These are phyloP conservation scores for Pachyrhizus erosus DNA, from an alignment of 306 rosid genomes.

Conservation along the genomic window DNA sequence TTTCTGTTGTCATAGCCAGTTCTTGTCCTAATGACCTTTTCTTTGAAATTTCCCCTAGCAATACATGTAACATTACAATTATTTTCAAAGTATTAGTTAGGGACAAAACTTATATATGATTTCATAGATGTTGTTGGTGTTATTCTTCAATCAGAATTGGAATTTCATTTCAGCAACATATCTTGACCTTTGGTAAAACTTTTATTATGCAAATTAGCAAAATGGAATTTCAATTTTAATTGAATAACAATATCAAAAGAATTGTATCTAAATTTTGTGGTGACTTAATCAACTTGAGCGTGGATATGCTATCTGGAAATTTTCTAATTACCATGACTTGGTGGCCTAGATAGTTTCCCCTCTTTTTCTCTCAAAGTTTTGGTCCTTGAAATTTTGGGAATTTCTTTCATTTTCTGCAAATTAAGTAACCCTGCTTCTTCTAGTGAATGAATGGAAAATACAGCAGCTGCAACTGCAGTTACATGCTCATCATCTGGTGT, in stretches of 20 bases:
- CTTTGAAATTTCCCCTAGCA: conserved; percentile 52
- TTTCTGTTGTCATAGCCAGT: conserved; percentile 31
- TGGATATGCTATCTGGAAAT: neutral
- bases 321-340: conserved; percentile 41
- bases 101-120: neutral
- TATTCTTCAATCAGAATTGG: neutral
- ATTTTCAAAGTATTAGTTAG: neutral
- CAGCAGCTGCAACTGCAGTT: conserved; percentile 73
- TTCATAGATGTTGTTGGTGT: neutral
- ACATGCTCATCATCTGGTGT: conserved; percentile 50
- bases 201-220: neutral
- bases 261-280: neutral
- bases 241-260: neutral
- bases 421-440: conserved; percentile 56
- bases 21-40: conserved; percentile 51
- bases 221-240: neutral
- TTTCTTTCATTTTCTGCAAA: conserved; percentile 48
- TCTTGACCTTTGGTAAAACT: neutral
- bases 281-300: neutral
- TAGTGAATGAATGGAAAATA: conserved; percentile 66
- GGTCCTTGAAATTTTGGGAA: conserved; percentile 42
- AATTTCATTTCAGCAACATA: neutral
- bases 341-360: conserved; percentile 31
- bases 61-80: neutral
- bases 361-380: conserved; percentile 45